Conservation (phyloP, 2,329 filamentous ascomycete species). For the Hypoxylon sp. region DNA sequence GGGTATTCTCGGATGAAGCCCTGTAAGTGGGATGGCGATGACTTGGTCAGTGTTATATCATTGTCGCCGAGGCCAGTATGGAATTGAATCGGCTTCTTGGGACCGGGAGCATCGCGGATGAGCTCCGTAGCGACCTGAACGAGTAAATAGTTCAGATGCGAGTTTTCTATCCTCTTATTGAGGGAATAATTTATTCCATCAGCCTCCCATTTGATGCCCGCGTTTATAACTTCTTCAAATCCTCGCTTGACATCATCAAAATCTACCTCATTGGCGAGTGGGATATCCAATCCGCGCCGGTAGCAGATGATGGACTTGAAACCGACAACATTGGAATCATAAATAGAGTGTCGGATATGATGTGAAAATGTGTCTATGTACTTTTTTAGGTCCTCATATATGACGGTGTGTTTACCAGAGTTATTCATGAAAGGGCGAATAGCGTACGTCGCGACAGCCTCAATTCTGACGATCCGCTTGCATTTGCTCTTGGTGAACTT, state of each 20-base stretch:
- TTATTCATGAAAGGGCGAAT: slow-evolving; percentile 59
- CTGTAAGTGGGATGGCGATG: slow-evolving; percentile 83
- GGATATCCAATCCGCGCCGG: slow-evolving; percentile 78
- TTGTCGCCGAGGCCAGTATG: slow-evolving; percentile 87
- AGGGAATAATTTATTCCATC: slow-evolving; percentile 54
- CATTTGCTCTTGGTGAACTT: slow-evolving; percentile 74
- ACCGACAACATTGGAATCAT: slow-evolving; percentile 77
- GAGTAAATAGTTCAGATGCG: slow-evolving; percentile 77
- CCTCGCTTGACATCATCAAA: slow-evolving; percentile 59
- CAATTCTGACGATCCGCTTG: slow-evolving; percentile 83
- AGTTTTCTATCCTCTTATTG: slow-evolving; percentile 69
- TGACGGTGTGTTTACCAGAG: slow-evolving; percentile 52
- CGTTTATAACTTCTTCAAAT: slow-evolving; percentile 56
- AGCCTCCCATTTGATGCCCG: slow-evolving; percentile 48
- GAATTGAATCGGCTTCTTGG: slow-evolving; percentile 83
- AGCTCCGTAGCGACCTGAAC: slow-evolving; percentile 74
- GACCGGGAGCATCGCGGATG: slow-evolving; percentile 63
- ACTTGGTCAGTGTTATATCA: slow-evolving; percentile 77
- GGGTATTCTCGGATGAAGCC: slow-evolving; percentile 78
- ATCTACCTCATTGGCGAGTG: slow-evolving; percentile 56
- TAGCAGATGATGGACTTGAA: slow-evolving; percentile 92
- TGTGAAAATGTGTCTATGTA: slow-evolving; percentile 66
- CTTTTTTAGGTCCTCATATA: slow-evolving; percentile 51
- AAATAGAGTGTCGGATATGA: slow-evolving; percentile 69
- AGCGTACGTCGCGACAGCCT: slow-evolving; percentile 76